A percentile compares a stretch with the other conserved stretches of the same genome.
Conservation (phyloP, 1,139 yeast species). For the Yamadazyma pseudoaaseri region DNA sequence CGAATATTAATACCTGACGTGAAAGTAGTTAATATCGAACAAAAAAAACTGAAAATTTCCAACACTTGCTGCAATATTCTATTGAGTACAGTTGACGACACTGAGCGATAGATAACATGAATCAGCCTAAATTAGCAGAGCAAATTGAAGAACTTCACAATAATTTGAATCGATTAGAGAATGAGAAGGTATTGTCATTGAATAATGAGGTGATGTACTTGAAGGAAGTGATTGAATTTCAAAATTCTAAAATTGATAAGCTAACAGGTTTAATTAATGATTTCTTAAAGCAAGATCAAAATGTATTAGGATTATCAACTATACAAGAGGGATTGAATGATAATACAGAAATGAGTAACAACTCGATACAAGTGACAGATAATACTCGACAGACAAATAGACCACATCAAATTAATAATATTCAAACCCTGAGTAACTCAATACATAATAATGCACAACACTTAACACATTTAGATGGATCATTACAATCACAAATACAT, state of each 20-base stretch:
- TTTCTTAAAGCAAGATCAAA: conserved; percentile 32
- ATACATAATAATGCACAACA: conserved; percentile 5
- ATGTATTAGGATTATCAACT: conserved; percentile 12
- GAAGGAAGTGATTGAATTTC: conserved; percentile 38
- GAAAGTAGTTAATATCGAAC: no score
- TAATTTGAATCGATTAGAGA: conserved; percentile 5
- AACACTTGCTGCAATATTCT: no score
- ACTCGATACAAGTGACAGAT: neutral
- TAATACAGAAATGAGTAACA: conserved; percentile 2
- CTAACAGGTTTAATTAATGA: conserved; percentile 33
- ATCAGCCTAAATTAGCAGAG: conserved; percentile 5
- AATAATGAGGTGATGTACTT: conserved; percentile 17
- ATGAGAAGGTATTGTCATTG: conserved; percentile 3
- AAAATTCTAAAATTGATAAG: conserved; percentile 40
- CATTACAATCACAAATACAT: conserved; percentile 17
- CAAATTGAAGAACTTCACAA: conserved; percentile 4
- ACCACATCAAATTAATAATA: neutral
- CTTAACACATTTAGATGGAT: conserved; percentile 13
- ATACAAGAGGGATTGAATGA: conserved; percentile 23
- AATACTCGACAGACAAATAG: neutral
- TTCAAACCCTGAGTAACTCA: neutral
- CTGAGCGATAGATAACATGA: no score
- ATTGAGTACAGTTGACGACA: no score
- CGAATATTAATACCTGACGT: no score
- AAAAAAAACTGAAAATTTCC: no score